Evolutionary conservation across 345 rosid genomes (phyloP).

Genomic region (Eucalyptus sideroxylon): DNA sequence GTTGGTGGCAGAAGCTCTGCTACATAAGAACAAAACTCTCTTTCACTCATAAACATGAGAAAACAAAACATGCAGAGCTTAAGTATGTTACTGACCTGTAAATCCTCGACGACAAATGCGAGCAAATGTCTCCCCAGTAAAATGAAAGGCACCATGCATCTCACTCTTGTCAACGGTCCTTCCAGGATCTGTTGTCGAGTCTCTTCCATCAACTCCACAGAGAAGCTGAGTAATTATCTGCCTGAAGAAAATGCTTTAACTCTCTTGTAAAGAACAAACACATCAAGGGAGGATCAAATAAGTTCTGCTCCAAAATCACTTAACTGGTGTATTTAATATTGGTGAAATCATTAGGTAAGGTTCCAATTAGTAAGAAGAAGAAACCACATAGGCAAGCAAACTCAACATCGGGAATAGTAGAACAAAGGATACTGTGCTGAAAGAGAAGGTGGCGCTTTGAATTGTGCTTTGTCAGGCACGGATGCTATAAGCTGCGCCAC

Average conservation of each 20-base stretch:
- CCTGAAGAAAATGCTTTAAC: constrained; percentile 69
- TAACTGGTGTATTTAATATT: not conserved
- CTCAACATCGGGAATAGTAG: not conserved
- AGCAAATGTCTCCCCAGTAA: constrained; percentile 62
- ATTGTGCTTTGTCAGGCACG: constrained; percentile 83
- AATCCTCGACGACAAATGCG: constrained; percentile 92
- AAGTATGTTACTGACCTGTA: constrained; percentile 43
- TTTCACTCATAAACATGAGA: not conserved
- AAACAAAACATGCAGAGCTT: not conserved
- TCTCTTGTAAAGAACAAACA: constrained; percentile 29
- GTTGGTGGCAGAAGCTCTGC: not conserved
- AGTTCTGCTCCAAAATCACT: not conserved
- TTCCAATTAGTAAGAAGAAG: not conserved
- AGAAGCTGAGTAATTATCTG: constrained; percentile 59
- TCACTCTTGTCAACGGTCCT: constrained; percentile 1
- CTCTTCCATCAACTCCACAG: constrained; percentile 24
- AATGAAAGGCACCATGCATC: constrained; percentile 25
- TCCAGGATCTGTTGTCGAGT: not conserved
- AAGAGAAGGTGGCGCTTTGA: constrained; percentile 42
- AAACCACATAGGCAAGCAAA: not conserved
- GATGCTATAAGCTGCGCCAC: constrained; percentile 72
- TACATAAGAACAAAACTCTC: not conserved
- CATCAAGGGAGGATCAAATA: not conserved
- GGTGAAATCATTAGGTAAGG: not conserved
- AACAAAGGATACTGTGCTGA: constrained; percentile 86